These are phyloP conservation scores for Deuterostichococcus epilithicus DNA, from an alignment of 139 green algal species.

Conservation along the genomic window DNA sequence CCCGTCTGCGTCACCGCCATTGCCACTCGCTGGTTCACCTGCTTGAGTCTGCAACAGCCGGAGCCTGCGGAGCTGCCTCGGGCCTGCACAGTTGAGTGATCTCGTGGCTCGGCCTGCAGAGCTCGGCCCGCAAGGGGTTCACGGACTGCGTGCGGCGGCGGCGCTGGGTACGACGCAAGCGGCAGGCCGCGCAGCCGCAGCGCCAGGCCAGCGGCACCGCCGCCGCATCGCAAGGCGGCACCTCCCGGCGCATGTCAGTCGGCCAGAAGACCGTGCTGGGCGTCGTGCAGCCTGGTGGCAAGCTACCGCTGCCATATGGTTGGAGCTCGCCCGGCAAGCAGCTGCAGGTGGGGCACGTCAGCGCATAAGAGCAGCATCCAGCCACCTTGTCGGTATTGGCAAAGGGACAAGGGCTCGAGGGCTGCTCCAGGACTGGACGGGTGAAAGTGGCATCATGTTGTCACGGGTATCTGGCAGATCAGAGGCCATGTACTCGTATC, in stretches of 20 bases:
- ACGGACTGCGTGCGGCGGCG: slow-evolving; percentile 49
- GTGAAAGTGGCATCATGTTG: too few species aligned
- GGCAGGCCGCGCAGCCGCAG: neutral
- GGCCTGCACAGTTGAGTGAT: too few species aligned
- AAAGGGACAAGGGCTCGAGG: too few species aligned
- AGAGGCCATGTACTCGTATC: too few species aligned
- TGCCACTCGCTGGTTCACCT: slow-evolving; percentile 16
- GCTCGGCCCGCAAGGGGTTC: slow-evolving; percentile 15
- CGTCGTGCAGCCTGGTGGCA: slow-evolving; percentile 40
- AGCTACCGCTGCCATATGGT: slow-evolving; percentile 59
- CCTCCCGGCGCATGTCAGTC: neutral
- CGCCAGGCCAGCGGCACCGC: neutral
- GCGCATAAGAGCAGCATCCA: too few species aligned
- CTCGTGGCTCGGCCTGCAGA: too few species aligned
- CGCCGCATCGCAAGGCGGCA: neutral
- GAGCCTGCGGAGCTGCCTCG: too few species aligned
- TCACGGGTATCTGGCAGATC: too few species aligned
- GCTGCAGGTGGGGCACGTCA: slow-evolving; percentile 38
- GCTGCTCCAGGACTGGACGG: too few species aligned
- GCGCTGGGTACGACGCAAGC: slow-evolving; percentile 46
- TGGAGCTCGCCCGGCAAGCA: slow-evolving; percentile 59
- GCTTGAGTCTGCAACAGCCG: slow-evolving; percentile 23
- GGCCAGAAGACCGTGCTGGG: slow-evolving; percentile 42
- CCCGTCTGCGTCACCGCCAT: too few species aligned
- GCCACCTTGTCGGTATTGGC: too few species aligned